Base-by-base conservation (phyloP, 2,329 filamentous ascomycete genomes). In the Aschersonia sp. region DNA sequence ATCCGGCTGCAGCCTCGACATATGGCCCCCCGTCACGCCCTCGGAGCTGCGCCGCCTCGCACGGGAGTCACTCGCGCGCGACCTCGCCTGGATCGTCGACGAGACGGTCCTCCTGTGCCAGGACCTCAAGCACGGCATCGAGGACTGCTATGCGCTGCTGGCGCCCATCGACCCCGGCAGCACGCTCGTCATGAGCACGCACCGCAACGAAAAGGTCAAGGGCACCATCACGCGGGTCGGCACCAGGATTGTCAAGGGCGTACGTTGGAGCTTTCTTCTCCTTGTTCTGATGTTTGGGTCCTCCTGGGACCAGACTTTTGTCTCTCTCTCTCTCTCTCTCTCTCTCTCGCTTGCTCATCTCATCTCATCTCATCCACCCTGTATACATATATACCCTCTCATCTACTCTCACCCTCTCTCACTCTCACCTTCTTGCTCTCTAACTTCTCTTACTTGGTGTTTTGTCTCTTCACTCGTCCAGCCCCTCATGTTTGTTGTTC, bases 151-250 rank as follows among this genome's bases (percentile, higher is more conserved):
- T 55, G 80, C 83, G 14, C 76, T 97, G 30, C 79, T 98, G 32
- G 84, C 87, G 6, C 88, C 90, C 1, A 76, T 83, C 52, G 87
- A 94, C 59, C 81, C 83, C 1, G 88, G 88, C 7, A 89, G 83
- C 56, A 98, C 90, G 1, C 77, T 98, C 31, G 89, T 92, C 32
- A 75, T 98, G 54, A 92, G 85, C 51, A 94, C 89, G 11, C 76
- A 84, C 48, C 79, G 89, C 48, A 90, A 87, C 48, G 92, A 98
- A 68, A 80, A 77, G 54, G 81, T 97, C 52, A 98, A 98, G 64
- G 92, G 92, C 14, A 86, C 87, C 56, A 79, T 97, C 50, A 97
- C 90, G 1, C 79, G 92, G 47, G 79, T 94, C 37, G 92, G 92
- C 40, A 87, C 87, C n/a, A 80, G 84, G 46, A 83, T 98, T 53